Evolutionary conservation across 1,284 basidiomycete species (phyloP).

Genomic region (Melampsora larici-populina): DNA sequence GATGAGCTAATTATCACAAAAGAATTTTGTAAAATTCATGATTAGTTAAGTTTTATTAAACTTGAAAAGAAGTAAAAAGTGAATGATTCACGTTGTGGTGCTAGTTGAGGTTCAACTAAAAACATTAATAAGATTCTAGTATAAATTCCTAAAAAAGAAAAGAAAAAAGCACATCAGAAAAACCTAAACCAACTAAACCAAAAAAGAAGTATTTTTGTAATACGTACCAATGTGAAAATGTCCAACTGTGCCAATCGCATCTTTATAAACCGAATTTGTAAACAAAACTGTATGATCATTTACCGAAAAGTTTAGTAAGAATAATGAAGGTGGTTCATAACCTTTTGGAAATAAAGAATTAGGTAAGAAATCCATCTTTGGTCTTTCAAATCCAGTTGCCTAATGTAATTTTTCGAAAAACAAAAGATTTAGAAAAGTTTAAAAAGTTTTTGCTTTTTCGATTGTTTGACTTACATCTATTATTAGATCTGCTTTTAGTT

Average conservation of each 20-base stretch:
- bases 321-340: constrained; percentile 32
- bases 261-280: constrained; percentile 33
- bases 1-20: background rate
- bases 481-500: constrained; percentile 23
- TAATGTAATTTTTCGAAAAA: background rate
- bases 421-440: too few relatives aligned
- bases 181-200: too few relatives aligned
- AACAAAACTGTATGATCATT: constrained; percentile 27
- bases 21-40: background rate
- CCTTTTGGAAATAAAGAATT: background rate
- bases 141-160: constrained; percentile 17
- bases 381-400: constrained; percentile 36
- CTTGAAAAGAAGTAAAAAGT: background rate
- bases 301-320: constrained; percentile 13
- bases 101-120: constrained; percentile 15
- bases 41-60: too few relatives aligned
- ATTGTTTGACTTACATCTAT: constrained; percentile 37
- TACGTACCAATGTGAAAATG: constrained; percentile 30
- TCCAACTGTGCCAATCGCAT: constrained; percentile 26
- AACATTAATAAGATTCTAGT: constrained; percentile 39
- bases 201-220: too few relatives aligned
- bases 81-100: constrained; percentile 16
- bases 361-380: constrained; percentile 25
- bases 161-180: background rate
- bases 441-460: too few relatives aligned